These are phyloP conservation scores for Candida frijolesensis DNA, from an alignment of 1,139 yeast species.

Conservation along the genomic window DNA sequence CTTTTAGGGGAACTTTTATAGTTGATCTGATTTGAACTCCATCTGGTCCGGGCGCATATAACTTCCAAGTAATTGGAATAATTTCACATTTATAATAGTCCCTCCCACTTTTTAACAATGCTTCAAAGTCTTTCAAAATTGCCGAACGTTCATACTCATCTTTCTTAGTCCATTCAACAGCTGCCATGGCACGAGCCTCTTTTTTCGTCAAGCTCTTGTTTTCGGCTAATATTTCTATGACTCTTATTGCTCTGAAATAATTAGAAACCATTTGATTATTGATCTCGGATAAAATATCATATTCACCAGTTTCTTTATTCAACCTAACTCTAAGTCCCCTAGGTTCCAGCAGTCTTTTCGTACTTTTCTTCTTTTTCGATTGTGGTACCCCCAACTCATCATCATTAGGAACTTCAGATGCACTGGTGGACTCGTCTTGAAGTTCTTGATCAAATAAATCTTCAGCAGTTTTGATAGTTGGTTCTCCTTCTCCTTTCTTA, in stretches of 20 bases:
- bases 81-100: constrained; percentile 34
- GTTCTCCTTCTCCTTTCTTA: background rate
- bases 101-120: constrained; percentile 29
- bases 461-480: too few relatives aligned
- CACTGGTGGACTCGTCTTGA: background rate
- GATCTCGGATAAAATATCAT: constrained; percentile 1
- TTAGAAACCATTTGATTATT: background rate
- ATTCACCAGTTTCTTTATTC: constrained; percentile 4
- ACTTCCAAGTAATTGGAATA: constrained; percentile 13
- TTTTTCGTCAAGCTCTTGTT: background rate
- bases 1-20: background rate
- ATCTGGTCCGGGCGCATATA: constrained; percentile 1
- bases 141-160: constrained; percentile 24
- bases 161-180: constrained; percentile 27
- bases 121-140: constrained; percentile 27
- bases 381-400: too few relatives aligned
- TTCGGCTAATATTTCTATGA: background rate
- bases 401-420: background rate
- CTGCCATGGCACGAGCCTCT: background rate
- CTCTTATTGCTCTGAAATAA: background rate
- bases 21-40: constrained; percentile 3
- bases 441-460: too few relatives aligned
- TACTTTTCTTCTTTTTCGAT: too few relatives aligned
- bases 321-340: background rate
- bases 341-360: background rate